These are phyloP conservation scores for Talaromyces ruber DNA, from an alignment of 495 filamentous ascomycete species.

Conservation along the genomic window DNA sequence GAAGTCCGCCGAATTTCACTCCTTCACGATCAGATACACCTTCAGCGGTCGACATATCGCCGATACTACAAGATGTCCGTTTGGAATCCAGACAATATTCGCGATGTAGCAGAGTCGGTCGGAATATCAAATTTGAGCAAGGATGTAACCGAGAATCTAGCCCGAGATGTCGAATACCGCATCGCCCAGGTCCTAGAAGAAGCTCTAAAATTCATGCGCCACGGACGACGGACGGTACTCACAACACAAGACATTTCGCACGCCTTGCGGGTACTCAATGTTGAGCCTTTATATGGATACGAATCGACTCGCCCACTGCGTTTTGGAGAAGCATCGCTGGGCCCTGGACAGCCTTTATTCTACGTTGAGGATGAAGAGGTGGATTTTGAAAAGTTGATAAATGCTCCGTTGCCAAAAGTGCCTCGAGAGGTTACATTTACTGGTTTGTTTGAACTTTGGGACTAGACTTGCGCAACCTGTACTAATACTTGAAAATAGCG, in stretches of 20 bases:
- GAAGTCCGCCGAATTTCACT: neutral
- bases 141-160: constrained; percentile 73
- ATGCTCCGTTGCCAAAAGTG: constrained; percentile 87
- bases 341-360: constrained; percentile 90
- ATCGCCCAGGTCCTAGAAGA: constrained; percentile 87
- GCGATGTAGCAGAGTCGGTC: constrained; percentile 90
- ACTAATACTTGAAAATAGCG: constrained; percentile 40
- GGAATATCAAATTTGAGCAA: constrained; percentile 72
- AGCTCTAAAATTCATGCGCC: constrained; percentile 90
- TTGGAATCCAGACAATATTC: constrained; percentile 95
- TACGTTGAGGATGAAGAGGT: constrained; percentile 98
- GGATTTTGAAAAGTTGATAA: constrained; percentile 97
- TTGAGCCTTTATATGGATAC: constrained; percentile 93
- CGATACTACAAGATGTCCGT: constrained; percentile 41
- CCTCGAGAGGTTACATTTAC: constrained; percentile 90
- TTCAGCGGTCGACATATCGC: constrained; percentile 3
- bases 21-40: neutral
- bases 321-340: constrained; percentile 89
- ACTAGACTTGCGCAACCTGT: neutral
- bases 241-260: constrained; percentile 79
- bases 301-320: constrained; percentile 77
- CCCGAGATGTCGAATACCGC: constrained; percentile 91
- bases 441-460: constrained; percentile 41
- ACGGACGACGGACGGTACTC: constrained; percentile 71
- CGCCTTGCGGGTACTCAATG: constrained; percentile 75